A percentile compares a stretch with the other conserved stretches of the same genome.
phyloP scores from a whole-genome alignment of 371 early-diverging fungal species.

The Parasitella parasitica region DNA sequence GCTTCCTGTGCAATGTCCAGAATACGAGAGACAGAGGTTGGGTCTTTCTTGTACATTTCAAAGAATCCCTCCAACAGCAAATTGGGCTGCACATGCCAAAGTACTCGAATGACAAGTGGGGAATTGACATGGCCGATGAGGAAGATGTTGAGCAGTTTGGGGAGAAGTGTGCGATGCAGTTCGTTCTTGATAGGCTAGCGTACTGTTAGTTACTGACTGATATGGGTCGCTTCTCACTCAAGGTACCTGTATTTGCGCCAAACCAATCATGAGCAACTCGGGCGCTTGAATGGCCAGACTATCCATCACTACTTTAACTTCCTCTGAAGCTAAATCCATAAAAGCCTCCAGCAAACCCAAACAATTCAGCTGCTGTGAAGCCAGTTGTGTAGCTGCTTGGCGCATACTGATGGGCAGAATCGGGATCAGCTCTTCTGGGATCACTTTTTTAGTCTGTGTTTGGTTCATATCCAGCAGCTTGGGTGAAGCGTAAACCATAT shows the following conservation, averaged over 20 bases:
- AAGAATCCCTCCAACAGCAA: constrained; percentile 69
- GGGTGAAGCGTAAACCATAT: constrained; percentile 58
- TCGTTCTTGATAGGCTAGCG: constrained; percentile 62
- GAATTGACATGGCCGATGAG: constrained; percentile 75
- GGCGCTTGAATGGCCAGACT: constrained; percentile 67
- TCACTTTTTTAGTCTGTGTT: constrained; percentile 44
- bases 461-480: constrained; percentile 50
- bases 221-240: no score
- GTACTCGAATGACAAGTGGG: constrained; percentile 66
- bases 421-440: constrained; percentile 50
- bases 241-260: constrained; percentile 63
- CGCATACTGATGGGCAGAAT: constrained; percentile 46
- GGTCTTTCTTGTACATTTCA: constrained; percentile 77
- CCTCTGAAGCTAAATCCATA: constrained; percentile 58
- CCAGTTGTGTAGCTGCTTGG: constrained; percentile 49
- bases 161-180: constrained; percentile 67
- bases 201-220: no score
- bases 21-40: constrained; percentile 69
- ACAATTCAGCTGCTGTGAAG: constrained; percentile 70
- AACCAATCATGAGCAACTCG: constrained; percentile 75
- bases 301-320: constrained; percentile 66
- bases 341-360: constrained; percentile 71
- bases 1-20: constrained; percentile 83
- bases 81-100: constrained; percentile 70
- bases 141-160: constrained; percentile 68